Base-by-base conservation (phyloP, 2,329 filamentous ascomycete genomes). In the Cadophora malorum region DNA sequence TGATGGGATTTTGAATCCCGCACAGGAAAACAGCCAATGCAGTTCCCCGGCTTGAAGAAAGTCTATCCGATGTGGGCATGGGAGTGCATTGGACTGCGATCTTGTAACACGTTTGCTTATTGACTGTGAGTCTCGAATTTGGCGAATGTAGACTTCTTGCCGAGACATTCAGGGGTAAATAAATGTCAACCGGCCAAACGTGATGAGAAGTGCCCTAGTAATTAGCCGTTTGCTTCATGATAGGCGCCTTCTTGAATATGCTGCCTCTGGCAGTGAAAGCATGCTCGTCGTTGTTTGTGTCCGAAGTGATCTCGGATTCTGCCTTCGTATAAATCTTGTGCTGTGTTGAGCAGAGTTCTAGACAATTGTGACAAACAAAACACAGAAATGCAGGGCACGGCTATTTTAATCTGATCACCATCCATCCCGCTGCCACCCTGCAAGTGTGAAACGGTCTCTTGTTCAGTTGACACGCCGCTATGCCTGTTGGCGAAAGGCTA, bases 91-190 rank as follows among this genome's bases (percentile, higher is more conserved):
- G 12, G 7, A 19, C 19, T 14, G 16, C 4, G 41, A 19, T 45
- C 3, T 45, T 45, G 41, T 16, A 45, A 16, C 16, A 12, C 16
- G 41, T 53, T 53, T 19, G 23, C 14, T 28, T 53, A 23, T 53
- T 12, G 50, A 16, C 23, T 53, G 50, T 31, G 23, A 4, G 9
- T 53, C 23, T 19, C 12, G 25, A 23, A 19, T 53, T 19, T 19
- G 23, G 10, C 14, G 50, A 53, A 31, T 19, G 21, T 8, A 19
- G 23, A 31, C 31, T 19, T n/a, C 31, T 38, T 10, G 31, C 55
- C 31, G 55, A 58, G 55, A 58, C 33, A 38, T 59, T 59, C 55
- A 59, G 55, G 52, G 52, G 52, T 31, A 55, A 55, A 33, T 5
- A 5, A 4, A 16, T 14, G 16, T 31, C 23, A 33, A 23, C 50